Percentiles rank a stretch among this genome's conserved stretches.
These are phyloP conservation scores for Aspergillus transmontanensis DNA, from an alignment of 2,329 filamentous ascomycete genomes.

Conservation along the genomic window DNA sequence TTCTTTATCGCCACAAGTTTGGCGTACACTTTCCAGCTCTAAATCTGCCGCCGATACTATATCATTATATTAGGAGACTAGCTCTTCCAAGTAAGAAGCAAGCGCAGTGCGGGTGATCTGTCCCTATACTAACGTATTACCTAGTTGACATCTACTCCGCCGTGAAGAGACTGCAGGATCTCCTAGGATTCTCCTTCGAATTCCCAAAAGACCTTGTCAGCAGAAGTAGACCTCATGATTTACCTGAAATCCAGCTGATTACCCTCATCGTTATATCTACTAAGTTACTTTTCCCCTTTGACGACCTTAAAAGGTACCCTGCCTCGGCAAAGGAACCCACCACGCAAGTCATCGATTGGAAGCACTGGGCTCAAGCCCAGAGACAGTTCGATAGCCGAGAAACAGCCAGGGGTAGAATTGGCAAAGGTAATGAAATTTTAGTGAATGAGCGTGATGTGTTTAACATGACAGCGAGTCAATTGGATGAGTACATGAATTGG, in stretches of 20 bases:
- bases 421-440: slow-evolving; percentile 53
- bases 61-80: slow-evolving; percentile 70
- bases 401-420: slow-evolving; percentile 36
- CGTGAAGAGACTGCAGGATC: slow-evolving; percentile 58
- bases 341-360: slow-evolving; percentile 70
- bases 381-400: slow-evolving; percentile 38
- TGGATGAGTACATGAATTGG: slow-evolving; percentile 80
- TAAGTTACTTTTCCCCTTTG: slow-evolving; percentile 79
- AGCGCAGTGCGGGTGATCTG: neutral
- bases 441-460: slow-evolving; percentile 65
- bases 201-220: slow-evolving; percentile 44
- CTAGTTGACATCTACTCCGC: slow-evolving; percentile 50
- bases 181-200: slow-evolving; percentile 62
- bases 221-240: slow-evolving; percentile 50
- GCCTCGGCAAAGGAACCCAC: slow-evolving; percentile 58
- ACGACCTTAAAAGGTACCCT: slow-evolving; percentile 57
- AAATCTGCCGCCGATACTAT: slow-evolving; percentile 69
- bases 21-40: slow-evolving; percentile 71
- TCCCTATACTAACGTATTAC: slow-evolving; percentile 10
- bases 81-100: slow-evolving; percentile 67
- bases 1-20: slow-evolving; percentile 68
- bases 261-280: slow-evolving; percentile 72
- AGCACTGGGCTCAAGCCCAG: slow-evolving; percentile 63
- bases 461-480: slow-evolving; percentile 60
- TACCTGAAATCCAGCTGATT: slow-evolving; percentile 76